Base-by-base conservation (phyloP, 116 monocot species). In the Zostera marina region DNA sequence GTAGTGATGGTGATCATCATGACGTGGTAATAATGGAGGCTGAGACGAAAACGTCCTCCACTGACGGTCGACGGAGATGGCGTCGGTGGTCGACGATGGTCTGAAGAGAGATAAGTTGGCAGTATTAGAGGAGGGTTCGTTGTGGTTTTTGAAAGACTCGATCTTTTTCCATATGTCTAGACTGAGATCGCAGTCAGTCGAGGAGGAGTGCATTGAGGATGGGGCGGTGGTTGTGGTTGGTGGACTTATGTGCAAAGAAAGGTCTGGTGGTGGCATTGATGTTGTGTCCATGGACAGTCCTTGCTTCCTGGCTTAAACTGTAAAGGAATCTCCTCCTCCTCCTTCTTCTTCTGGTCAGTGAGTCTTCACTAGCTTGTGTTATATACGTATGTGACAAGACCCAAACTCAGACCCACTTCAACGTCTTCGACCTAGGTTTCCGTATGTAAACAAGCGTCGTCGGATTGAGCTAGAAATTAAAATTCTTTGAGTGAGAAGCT, bases 191-290 rank as follows among this genome's bases (percentile, higher is more conserved):
- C 23, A 25, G 40, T 56, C 3, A 26, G 58, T 47, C 39, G 21
- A 43, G 41, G 40, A 44, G 65, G 20, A 12, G 23, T 26, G 20
- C 47, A 48, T 46, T 32, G 45, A 24, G 14, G 56, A 11, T 10
- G 47, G 7, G 32, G 62, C 14, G 26, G 12, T 26, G 19, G 59
- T 20, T 8, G 6, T 62, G 53, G n/a, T 71, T 8, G 71, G 71
- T 9, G 63, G 71, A 42, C 71, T 71, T 48, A 71, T 71, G 32
- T 64, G 71, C 13, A 71, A 48, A 41, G 71, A 71, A 47, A 71
- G 64, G 58, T 71, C 71, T 7, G 71, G 71, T 7, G 64, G 41
- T n/a, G 71, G 17, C 53, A 56, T 58, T 40, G 63, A 32, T 41
- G 64, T 43, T 19, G 63, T 20, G 64, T 63, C 56, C 47, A 58